Conservation (phyloP, 1,139 yeast genomes). For the Zygoascus hellenicus region DNA sequence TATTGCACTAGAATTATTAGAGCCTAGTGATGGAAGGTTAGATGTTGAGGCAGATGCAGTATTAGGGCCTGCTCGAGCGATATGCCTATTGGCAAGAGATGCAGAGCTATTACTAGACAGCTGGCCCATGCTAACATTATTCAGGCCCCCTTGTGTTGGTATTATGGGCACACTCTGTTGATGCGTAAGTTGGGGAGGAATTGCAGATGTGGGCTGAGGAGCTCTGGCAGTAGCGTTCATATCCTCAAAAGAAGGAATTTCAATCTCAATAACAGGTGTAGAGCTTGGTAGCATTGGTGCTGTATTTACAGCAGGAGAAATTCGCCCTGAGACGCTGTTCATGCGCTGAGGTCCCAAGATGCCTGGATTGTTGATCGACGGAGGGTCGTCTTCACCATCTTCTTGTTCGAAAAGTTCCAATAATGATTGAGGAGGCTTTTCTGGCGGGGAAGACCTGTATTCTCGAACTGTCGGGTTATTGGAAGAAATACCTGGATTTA, state of each 20-base stretch:
- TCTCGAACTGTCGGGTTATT: background rate
- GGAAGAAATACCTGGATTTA: constrained; percentile 3
- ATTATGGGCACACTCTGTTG: constrained; percentile 8
- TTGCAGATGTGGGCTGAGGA: constrained; percentile 11
- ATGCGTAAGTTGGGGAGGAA: constrained; percentile 4
- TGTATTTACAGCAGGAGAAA: constrained; percentile 23
- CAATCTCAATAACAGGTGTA: constrained; percentile 48
- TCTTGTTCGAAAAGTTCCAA: constrained; percentile 60
- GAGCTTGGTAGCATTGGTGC: constrained; percentile 25
- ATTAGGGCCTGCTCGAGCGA: constrained; percentile 8
- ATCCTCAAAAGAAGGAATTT: constrained; percentile 47
- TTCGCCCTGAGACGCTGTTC: background rate
- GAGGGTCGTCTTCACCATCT: constrained; percentile 5
- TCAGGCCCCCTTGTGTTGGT: background rate
- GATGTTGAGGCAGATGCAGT: constrained; percentile 13
- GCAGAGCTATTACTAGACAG: too few species aligned
- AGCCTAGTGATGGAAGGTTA: constrained; percentile 11
- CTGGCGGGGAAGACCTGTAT: background rate
- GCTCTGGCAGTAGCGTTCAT: constrained; percentile 29
- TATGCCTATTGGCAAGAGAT: too few species aligned
- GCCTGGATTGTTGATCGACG: constrained; percentile 5
- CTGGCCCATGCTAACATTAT: too few species aligned
- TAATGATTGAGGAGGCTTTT: constrained; percentile 65
- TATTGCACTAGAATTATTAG: background rate
- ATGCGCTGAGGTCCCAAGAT: background rate